Conservation (phyloP, 1,284 basidiomycete species). For the Ceratobasidium sp. region DNA sequence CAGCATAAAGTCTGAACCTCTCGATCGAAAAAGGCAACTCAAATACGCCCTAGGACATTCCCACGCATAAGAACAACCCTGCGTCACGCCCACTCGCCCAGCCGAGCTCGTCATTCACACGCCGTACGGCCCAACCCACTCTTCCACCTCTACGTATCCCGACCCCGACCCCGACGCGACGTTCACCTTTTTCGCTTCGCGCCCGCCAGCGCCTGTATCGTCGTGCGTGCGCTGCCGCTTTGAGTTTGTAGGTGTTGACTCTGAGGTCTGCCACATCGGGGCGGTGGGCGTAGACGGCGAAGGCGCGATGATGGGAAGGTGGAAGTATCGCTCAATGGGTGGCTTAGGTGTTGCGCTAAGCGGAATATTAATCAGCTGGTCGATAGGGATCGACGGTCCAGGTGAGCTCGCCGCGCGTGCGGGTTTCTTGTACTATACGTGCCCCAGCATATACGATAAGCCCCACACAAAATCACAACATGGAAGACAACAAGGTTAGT, state of each 20-base stretch:
- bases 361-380: conserved; percentile 42
- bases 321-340: conserved; percentile 45
- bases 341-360: conserved; percentile 36
- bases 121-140: conserved; percentile 48
- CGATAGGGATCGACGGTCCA: conserved; percentile 38
- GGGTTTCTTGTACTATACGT: conserved; percentile 41
- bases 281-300: conserved; percentile 11
- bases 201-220: conserved; percentile 29
- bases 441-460: not conserved
- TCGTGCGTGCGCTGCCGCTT: conserved; percentile 42
- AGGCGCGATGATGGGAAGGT: conserved; percentile 25
- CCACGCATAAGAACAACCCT: too few species aligned
- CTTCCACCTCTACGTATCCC: conserved; percentile 47
- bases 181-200: conserved; percentile 40
- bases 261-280: conserved; percentile 20
- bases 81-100: too few species aligned
- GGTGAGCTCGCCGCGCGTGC: conserved; percentile 25
- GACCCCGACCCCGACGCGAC: conserved; percentile 23
- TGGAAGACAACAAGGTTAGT: not conserved
- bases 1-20: too few species aligned
- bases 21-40: too few species aligned
- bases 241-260: conserved; percentile 38
- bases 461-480: not conserved
- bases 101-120: too few species aligned
- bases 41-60: too few species aligned